Percentiles rank a stretch among this genome's conserved stretches.
These are phyloP conservation scores for Heliamphora exappendiculata DNA, from an alignment of 148 eudicot genomes.

Conservation along the genomic window DNA sequence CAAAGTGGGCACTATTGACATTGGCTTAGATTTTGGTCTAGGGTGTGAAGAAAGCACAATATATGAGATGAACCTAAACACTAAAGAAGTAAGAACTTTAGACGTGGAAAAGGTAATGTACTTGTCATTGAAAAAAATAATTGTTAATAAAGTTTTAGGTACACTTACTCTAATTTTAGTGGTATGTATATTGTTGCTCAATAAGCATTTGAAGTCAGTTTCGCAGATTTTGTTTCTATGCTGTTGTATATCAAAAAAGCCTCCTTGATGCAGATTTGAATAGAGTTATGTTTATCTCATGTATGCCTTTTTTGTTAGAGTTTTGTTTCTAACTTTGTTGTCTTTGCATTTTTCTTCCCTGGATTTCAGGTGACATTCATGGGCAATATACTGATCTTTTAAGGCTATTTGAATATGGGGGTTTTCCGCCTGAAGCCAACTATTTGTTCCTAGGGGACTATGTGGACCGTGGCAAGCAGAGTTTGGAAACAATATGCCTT, in stretches of 20 bases:
- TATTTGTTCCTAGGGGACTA: constrained; percentile 72
- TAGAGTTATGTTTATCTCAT: background rate
- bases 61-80: background rate
- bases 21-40: background rate
- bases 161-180: background rate
- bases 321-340: background rate
- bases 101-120: background rate
- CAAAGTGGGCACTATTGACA: background rate
- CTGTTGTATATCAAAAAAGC: background rate
- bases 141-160: background rate
- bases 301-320: background rate
- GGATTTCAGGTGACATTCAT: constrained; percentile 68
- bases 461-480: constrained; percentile 73
- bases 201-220: background rate
- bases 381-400: constrained; percentile 73
- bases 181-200: background rate
- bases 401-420: constrained; percentile 78
- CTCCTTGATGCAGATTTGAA: background rate
- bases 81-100: background rate
- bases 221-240: background rate
- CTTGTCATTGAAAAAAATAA: background rate
- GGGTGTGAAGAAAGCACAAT: background rate
- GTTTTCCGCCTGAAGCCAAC: constrained; percentile 75
- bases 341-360: background rate
- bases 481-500: constrained; percentile 70